Percentiles rank a stretch among this genome's conserved stretches.
Conservation (phyloP, 2,329 filamentous ascomycete genomes). For the Colletotrichum phormii region DNA sequence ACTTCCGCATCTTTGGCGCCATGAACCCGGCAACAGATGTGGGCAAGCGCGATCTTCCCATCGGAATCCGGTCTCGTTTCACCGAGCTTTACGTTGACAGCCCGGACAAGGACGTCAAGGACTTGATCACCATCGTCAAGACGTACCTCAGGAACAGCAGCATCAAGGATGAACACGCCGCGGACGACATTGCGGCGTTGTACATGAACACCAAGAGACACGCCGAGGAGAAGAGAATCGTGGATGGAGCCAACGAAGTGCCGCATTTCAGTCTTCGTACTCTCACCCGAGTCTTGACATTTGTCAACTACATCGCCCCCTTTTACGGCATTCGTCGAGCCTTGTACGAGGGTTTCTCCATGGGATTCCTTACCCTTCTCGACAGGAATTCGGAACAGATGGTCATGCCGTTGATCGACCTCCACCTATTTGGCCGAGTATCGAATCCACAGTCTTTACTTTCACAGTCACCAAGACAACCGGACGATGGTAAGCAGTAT, state of each 20-base stretch:
- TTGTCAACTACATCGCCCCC: constrained; percentile 85
- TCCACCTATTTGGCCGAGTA: constrained; percentile 80
- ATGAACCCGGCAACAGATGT: constrained; percentile 99
- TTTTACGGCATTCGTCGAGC: constrained; percentile 88
- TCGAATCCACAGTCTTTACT: constrained; percentile 79
- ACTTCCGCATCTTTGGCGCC: constrained; percentile 96
- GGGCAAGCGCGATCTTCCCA: constrained; percentile 92
- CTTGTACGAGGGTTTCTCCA: constrained; percentile 94
- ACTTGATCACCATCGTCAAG: constrained; percentile 88
- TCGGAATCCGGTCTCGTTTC: constrained; percentile 89
- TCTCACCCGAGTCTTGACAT: constrained; percentile 88
- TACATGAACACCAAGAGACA: constrained; percentile 90
- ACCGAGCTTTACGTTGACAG: constrained; percentile 95
- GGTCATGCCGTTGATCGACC: constrained; percentile 82
- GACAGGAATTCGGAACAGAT: constrained; percentile 84
- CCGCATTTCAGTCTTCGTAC: constrained; percentile 98
- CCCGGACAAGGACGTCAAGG: constrained; percentile 87
- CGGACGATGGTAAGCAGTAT: constrained; percentile 80
- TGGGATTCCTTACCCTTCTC: constrained; percentile 95
- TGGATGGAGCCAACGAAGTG: constrained; percentile 94
- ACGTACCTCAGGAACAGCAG: constrained; percentile 83
- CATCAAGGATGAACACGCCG: constrained; percentile 77
- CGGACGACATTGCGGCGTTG: constrained; percentile 84
- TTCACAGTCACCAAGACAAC: constrained; percentile 80
- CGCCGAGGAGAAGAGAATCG: constrained; percentile 83